A percentile compares a stretch with the other conserved stretches of the same genome.
Conservation (phyloP, 805 yeast species). For the Kluyveromyces wickerhamii region DNA sequence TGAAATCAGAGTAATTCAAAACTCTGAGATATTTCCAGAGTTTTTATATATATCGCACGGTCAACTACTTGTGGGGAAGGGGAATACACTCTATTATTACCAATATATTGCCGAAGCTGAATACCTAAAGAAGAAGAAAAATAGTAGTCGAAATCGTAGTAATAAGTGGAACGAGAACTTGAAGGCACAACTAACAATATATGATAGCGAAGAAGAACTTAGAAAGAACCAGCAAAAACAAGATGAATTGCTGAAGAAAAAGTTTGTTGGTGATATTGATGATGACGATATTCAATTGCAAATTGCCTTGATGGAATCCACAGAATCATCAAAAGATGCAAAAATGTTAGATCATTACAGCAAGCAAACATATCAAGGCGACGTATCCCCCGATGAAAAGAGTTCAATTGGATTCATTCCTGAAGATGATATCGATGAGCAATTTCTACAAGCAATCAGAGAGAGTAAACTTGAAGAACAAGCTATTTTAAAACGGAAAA, state of each 20-base stretch:
- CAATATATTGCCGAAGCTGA: slow-evolving; percentile 19
- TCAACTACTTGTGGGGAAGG: slow-evolving; percentile 23
- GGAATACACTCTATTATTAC: slow-evolving; percentile 24
- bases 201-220: slow-evolving; percentile 22
- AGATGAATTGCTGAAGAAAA: slow-evolving; percentile 14
- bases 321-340: slow-evolving; percentile 2
- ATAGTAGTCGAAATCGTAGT: slow-evolving; percentile 11
- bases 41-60: slow-evolving; percentile 27
- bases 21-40: slow-evolving; percentile 26
- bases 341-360: neutral
- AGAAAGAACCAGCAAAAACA: slow-evolving; percentile 12
- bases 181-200: slow-evolving; percentile 20
- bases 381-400: too few relatives aligned
- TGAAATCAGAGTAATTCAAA: slow-evolving; percentile 25
- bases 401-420: neutral
- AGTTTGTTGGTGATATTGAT: slow-evolving; percentile 27
- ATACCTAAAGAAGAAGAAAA: slow-evolving; percentile 8
- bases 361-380: too few relatives aligned
- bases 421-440: slow-evolving; percentile 9
- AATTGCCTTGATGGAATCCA: slow-evolving; percentile 30
- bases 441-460: slow-evolving; percentile 15
- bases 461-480: slow-evolving; percentile 13
- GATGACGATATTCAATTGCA: slow-evolving; percentile 27
- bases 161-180: slow-evolving; percentile 27
- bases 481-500: slow-evolving; percentile 1